Evolutionary conservation across 495 filamentous ascomycete species (phyloP), one percentile per base, ranked within the genome.

Genomic region (Thermochaetoides thermophila): DNA sequence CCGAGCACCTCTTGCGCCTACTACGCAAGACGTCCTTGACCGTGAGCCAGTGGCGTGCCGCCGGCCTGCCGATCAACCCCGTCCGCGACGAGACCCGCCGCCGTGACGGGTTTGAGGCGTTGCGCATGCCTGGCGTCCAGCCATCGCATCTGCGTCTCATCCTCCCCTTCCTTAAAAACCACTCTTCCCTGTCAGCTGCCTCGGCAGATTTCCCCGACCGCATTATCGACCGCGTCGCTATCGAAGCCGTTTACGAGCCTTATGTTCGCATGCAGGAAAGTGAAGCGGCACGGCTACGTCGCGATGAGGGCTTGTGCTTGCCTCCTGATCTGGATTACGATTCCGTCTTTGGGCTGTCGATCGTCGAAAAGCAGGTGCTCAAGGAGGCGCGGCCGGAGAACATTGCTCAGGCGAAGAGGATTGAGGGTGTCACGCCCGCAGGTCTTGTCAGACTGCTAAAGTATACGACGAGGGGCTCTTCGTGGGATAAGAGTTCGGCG

Each of bases 241-340:
- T 95, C 46, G 84, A 93, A 52, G 75, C 73, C 5, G 57, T 69
- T 1, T 97, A 96, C 52, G 81, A 78, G 8, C 87, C 87, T 0
- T 92, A 92, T 51, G 69, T 93, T 2, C 57, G 58, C 11, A 65
- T 71, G 37, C 85, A 96, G 49, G 64, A 61, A 21, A 62, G 64
- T 2, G 63, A 73, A 32, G 74, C 77, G 16, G 62, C 63, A 21
- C 59, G 66, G 3, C 77, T 89, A 53, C 58, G 73, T 39, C 73
- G 72, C 17, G 86, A 94, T 42, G 91, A 95, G 52, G 66, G 63
- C 22, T 46, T 95, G 16, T 53, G 61, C 19, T 53, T 97, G 26
- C 84, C 89, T 0, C 33, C 61, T 0, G 81, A 91, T 43, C 48
- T 97, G 17, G 76, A 95, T 42, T 97, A 94, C 43, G 60, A 68